phyloP scores from a whole-genome alignment of 257 asterid species.

The Primulina eburnea region DNA sequence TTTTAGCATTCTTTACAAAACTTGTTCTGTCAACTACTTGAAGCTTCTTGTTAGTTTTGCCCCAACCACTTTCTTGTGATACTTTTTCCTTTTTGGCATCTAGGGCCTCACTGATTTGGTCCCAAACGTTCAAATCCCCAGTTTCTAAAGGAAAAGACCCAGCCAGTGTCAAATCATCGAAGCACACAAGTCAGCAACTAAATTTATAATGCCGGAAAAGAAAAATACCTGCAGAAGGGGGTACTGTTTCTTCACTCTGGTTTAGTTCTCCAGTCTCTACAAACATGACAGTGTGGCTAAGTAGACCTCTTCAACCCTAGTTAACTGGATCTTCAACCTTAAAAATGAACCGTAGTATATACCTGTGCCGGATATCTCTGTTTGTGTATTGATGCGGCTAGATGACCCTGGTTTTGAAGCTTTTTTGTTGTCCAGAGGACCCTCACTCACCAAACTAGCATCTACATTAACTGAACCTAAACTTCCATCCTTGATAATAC shows the following conservation, averaged over 20 bases:
- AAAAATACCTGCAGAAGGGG: conserved; percentile 34
- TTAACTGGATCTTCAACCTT: background rate
- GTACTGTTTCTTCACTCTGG: conserved; percentile 27
- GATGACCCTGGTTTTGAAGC: conserved; percentile 31
- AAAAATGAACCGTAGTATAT: conserved; percentile 18
- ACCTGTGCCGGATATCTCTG: conserved; percentile 42
- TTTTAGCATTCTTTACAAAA: conserved; percentile 31
- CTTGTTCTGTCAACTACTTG: conserved; percentile 21
- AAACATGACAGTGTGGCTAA: conserved; percentile 13
- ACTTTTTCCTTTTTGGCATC: conserved; percentile 58
- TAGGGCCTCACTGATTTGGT: conserved; percentile 54
- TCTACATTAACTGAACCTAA: conserved; percentile 34
- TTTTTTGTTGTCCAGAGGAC: conserved; percentile 28
- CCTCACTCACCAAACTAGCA: conserved; percentile 32
- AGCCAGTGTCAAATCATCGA: background rate
- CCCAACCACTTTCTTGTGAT: conserved; percentile 10
- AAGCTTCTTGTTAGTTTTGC: conserved; percentile 33
- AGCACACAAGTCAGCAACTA: background rate
- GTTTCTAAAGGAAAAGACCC: background rate
- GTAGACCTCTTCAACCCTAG: background rate
- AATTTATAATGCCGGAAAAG: conserved; percentile 3
- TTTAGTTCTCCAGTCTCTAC: conserved; percentile 27
- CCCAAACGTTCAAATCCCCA: conserved; percentile 52
- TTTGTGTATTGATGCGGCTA: conserved; percentile 33
- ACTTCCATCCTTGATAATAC: conserved; percentile 41